A percentile compares a stretch with the other conserved stretches of the same genome.
phyloP scores from a whole-genome alignment of 192 early-diverging fungal genomes.

The Gigaspora rosea region DNA sequence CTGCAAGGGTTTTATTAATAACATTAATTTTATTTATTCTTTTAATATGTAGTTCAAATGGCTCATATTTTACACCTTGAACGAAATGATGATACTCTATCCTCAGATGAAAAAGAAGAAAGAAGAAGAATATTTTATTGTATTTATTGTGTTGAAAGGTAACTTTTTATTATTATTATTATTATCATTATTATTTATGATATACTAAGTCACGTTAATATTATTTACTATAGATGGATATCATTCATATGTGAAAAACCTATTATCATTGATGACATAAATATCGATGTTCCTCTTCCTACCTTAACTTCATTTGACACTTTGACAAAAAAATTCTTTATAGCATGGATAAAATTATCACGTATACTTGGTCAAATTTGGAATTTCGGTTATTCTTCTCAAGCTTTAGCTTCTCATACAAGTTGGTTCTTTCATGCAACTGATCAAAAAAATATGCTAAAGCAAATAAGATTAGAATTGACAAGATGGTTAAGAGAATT shows the following conservation, averaged over 20 bases:
- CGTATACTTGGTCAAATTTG: slow-evolving; percentile 30
- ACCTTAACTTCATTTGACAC: background rate
- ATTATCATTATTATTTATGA: too few relatives aligned
- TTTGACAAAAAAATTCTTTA: slow-evolving; percentile 15
- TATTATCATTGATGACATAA: slow-evolving; percentile 8
- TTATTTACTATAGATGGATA: slow-evolving; percentile 14
- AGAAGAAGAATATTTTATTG: slow-evolving; percentile 30
- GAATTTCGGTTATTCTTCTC: slow-evolving; percentile 33
- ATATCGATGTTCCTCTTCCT: slow-evolving; percentile 23
- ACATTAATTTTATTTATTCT: background rate
- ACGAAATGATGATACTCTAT: background rate
- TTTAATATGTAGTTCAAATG: slow-evolving; percentile 27
- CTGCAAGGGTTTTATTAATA: background rate
- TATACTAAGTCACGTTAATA: background rate
- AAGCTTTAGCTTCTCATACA: slow-evolving; percentile 13
- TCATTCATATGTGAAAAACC: slow-evolving; percentile 19
- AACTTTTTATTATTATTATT: background rate
- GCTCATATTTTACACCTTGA: slow-evolving; percentile 9
- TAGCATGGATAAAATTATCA: slow-evolving; percentile 23
- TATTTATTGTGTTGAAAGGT: slow-evolving; percentile 23
- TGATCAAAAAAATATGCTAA: slow-evolving; percentile 16
- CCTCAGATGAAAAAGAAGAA: slow-evolving; percentile 24
- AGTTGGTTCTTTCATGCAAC: slow-evolving; percentile 13
- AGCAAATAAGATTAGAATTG: slow-evolving; percentile 16
- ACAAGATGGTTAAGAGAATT: slow-evolving; percentile 33